Conservation (phyloP, 805 yeast species). For the Yamadazyma sp. region DNA sequence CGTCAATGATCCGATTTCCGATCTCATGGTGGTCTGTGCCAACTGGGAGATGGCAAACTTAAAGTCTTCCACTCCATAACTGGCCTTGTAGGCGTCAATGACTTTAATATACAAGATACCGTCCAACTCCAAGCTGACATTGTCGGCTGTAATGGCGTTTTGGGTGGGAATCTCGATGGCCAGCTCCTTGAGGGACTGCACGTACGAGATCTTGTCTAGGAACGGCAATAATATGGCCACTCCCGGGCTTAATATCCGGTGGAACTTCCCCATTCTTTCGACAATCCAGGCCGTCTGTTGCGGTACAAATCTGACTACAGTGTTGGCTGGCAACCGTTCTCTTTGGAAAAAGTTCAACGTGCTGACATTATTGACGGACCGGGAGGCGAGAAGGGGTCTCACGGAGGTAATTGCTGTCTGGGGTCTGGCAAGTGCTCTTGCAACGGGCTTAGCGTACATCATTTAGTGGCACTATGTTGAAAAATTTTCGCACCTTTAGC, state of each 20-base stretch:
- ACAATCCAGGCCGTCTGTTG: constrained; percentile 91
- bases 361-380: constrained; percentile 8
- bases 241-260: constrained; percentile 67
- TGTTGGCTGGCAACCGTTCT: constrained; percentile 69
- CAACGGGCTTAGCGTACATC: not conserved
- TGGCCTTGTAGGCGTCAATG: constrained; percentile 79
- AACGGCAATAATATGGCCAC: constrained; percentile 71
- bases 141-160: constrained; percentile 82
- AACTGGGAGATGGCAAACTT: constrained; percentile 81
- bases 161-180: constrained; percentile 87
- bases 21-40: constrained; percentile 89
- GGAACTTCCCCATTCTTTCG: constrained; percentile 86
- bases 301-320: constrained; percentile 76
- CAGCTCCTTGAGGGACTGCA: constrained; percentile 76
- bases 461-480: constrained; percentile 3
- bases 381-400: not conserved
- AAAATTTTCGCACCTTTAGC: constrained; percentile 7
- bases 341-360: constrained; percentile 57
- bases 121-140: constrained; percentile 80
- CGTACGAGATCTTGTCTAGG: constrained; percentile 74
- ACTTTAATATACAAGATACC: constrained; percentile 80
- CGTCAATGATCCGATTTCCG: constrained; percentile 81
- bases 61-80: constrained; percentile 86
- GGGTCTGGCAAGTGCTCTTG: not conserved
- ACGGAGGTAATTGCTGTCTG: not conserved